These are phyloP conservation scores for Chrysophaeum taylorii DNA, from an alignment of 352 stramenopile species.

Conservation along the genomic window DNA sequence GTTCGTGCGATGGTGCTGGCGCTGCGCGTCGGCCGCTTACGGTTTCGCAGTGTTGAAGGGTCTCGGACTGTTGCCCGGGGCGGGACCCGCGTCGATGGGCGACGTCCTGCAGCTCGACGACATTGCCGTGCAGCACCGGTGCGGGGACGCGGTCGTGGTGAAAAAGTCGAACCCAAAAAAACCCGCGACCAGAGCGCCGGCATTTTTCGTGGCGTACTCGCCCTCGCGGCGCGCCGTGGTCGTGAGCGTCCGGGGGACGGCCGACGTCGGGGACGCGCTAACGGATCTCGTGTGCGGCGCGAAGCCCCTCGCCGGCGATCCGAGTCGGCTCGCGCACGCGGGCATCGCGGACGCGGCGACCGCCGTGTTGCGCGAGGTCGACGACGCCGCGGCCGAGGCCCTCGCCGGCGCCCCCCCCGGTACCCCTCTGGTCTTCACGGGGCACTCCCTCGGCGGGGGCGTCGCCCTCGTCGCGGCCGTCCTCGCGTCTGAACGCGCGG, in stretches of 20 bases:
- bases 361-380: too few species aligned
- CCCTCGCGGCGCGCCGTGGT: background rate
- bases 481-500: background rate
- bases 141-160: background rate
- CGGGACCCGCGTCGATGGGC: background rate
- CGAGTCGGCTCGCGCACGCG: background rate
- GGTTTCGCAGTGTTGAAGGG: background rate
- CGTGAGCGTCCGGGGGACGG: background rate
- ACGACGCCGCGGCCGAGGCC: background rate
- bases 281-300: slow-evolving; percentile 2
- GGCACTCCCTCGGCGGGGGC: slow-evolving; percentile 6
- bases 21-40: background rate
- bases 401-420: too few species aligned
- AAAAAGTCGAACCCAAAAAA: too few species aligned
- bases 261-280: background rate
- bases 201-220: background rate
- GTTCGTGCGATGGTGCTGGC: background rate
- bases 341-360: background rate
- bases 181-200: background rate
- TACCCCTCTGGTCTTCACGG: background rate
- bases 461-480: background rate
- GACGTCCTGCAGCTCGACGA: background rate
- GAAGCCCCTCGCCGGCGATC: background rate
- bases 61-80: background rate
- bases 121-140: background rate